Evolutionary conservation across 805 yeast species (phyloP), one percentile per base, ranked within the genome.

Genomic region (Myxozyma vanderwaltii): DNA sequence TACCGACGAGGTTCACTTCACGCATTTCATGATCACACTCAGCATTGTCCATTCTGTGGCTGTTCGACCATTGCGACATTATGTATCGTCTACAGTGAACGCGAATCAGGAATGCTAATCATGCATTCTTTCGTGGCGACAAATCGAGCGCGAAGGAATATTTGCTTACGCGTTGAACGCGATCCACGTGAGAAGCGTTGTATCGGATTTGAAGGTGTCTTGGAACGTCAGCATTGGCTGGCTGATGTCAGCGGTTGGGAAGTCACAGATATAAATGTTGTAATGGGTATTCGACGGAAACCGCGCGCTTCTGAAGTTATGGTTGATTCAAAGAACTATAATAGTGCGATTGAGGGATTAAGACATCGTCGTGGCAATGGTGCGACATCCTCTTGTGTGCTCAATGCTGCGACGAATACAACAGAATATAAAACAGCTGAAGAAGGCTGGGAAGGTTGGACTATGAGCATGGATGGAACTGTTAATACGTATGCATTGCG

Each of bases 161-260:
- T 90, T 41, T 90, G 97, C 72, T 74, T 90, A 56, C 82, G 96
- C 72, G 95, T 88, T 40, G 97, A 90, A 73, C 86, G 97, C 81
- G 97, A 90, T 73, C 89, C 92, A 1, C 81, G 96, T 68, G 97
- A 90, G 74, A 88, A 89, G 39, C 82, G 96, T 76, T 90, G 97
- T 74, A 78, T 87, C 41, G 96, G 96, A 27, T 88, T 90, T 70
- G 89, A 85, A 54, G 82, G 86, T 0, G 89, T 84, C 6, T 77
- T 80, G 19, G 96, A 89, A 68, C 83, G 82, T 51, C 86, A 82
- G 58, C 82, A 84, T 71, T 85, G 89, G 83, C 76, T 84, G 43
- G 79, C 79, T 27, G 74, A 81, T 59, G 84, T 88, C n/a, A 88
- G 84, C 67, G 82, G 85, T 19, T 89, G 96, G 96, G 85, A 86